Evolutionary conservation across 1,139 yeast species (phyloP).

Genomic region (Debaryomyces sp.): DNA sequence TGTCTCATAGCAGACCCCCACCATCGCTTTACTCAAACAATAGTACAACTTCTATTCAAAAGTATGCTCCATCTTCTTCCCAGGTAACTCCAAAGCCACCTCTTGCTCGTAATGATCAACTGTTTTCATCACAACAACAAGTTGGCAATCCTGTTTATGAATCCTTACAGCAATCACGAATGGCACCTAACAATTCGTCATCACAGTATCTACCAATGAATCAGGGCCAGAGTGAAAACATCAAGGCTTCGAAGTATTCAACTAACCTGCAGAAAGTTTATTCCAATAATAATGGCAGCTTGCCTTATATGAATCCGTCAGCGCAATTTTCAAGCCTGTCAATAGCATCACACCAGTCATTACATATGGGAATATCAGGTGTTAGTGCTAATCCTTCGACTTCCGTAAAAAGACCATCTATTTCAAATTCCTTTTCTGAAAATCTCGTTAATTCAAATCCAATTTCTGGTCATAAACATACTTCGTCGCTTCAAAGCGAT

Average conservation of each 20-base stretch:
- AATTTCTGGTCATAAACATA: constrained; percentile 22
- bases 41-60: constrained; percentile 19
- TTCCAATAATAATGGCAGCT: constrained; percentile 6
- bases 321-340: constrained; percentile 5
- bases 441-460: constrained; percentile 19
- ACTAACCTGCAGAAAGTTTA: constrained; percentile 15
- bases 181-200: constrained; percentile 20
- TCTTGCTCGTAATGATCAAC: background rate
- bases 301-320: constrained; percentile 1
- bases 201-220: constrained; percentile 20
- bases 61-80: constrained; percentile 19
- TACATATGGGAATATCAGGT: background rate
- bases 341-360: constrained; percentile 4
- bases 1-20: constrained; percentile 10
- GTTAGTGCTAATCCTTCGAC: background rate
- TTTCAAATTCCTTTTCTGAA: constrained; percentile 30
- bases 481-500: constrained; percentile 38
- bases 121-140: constrained; percentile 1
- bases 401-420: constrained; percentile 24
- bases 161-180: constrained; percentile 2
- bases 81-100: background rate
- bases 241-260: constrained; percentile 15
- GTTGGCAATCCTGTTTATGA: background rate
- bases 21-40: constrained; percentile 18
- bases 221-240: constrained; percentile 1